Evolutionary conservation across 345 rosid species (phyloP).

Genomic region (Aurinia saxatilis): DNA sequence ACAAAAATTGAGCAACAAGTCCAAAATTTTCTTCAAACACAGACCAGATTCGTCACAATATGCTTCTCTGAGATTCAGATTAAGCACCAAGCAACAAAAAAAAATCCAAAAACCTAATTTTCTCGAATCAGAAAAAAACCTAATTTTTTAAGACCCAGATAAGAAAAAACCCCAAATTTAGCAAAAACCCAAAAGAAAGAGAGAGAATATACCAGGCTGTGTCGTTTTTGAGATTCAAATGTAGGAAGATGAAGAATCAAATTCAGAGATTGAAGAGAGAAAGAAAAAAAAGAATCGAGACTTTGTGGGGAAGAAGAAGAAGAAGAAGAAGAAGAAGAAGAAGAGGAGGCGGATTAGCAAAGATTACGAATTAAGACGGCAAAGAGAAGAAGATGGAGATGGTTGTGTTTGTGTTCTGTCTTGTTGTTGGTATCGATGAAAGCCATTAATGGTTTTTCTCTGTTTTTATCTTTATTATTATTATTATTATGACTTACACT

Average conservation of each 20-base stretch:
- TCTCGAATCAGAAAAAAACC: neutral
- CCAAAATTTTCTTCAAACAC: neutral
- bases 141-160: neutral
- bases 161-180: slow-evolving; percentile 10
- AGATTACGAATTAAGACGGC: slow-evolving; percentile 15
- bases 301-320: neutral
- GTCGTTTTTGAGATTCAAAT: slow-evolving; percentile 11
- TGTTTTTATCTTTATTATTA: slow-evolving; percentile 8
- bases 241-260: neutral
- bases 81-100: neutral
- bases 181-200: neutral
- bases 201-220: neutral
- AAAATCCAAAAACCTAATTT: neutral
- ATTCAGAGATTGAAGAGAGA: no score
- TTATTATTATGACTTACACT: no score
- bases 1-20: neutral
- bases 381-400: slow-evolving; percentile 11
- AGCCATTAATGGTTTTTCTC: slow-evolving; percentile 21
- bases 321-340: neutral
- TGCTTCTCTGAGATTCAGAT: neutral
- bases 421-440: slow-evolving; percentile 27
- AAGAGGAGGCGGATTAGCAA: no score
- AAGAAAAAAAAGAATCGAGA: neutral
- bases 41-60: neutral
- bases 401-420: slow-evolving; percentile 13